Evolutionary conservation across 768 basidiomycete species (phyloP).

Genomic region (Boletus coccyginus): DNA sequence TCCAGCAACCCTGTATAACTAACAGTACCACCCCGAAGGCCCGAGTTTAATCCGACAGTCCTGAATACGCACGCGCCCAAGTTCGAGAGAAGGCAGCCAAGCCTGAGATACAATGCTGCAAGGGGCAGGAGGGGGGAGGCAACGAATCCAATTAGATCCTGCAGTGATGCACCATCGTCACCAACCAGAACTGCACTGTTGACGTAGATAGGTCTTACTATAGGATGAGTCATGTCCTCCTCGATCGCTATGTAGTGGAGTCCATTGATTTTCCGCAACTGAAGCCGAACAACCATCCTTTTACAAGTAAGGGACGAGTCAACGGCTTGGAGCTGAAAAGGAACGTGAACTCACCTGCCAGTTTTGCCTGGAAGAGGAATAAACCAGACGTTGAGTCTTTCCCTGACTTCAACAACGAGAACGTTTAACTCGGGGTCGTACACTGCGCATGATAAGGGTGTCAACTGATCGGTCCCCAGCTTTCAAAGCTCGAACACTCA

Average conservation of each 20-base stretch:
- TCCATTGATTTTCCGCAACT: slow-evolving; percentile 42
- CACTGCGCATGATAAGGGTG: slow-evolving; percentile 31
- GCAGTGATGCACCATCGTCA: neutral
- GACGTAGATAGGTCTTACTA: slow-evolving; percentile 29
- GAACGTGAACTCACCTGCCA: slow-evolving; percentile 39
- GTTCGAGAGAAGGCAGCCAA: slow-evolving; percentile 23
- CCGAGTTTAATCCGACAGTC: slow-evolving; percentile 19
- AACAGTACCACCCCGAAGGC: slow-evolving; percentile 17
- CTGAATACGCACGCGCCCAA: slow-evolving; percentile 22
- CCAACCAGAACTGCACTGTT: neutral
- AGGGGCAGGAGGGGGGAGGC: slow-evolving; percentile 23
- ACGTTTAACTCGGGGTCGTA: slow-evolving; percentile 43
- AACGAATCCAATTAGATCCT: slow-evolving; percentile 23
- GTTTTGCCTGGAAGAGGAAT: slow-evolving; percentile 48
- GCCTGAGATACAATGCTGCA: slow-evolving; percentile 7
- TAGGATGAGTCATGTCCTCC: slow-evolving; percentile 59
- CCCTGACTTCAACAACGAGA: slow-evolving; percentile 50
- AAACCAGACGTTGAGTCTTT: slow-evolving; percentile 39
- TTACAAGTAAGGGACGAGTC: neutral
- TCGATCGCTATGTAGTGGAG: slow-evolving; percentile 49
- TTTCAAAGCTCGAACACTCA: slow-evolving; percentile 26
- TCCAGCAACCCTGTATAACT: slow-evolving; percentile 21
- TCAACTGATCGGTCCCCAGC: neutral
- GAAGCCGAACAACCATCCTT: slow-evolving; percentile 50
- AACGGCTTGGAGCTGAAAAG: neutral